Conservation (phyloP, 345 rosid genomes). For the Zanthoxylum bungeanum region DNA sequence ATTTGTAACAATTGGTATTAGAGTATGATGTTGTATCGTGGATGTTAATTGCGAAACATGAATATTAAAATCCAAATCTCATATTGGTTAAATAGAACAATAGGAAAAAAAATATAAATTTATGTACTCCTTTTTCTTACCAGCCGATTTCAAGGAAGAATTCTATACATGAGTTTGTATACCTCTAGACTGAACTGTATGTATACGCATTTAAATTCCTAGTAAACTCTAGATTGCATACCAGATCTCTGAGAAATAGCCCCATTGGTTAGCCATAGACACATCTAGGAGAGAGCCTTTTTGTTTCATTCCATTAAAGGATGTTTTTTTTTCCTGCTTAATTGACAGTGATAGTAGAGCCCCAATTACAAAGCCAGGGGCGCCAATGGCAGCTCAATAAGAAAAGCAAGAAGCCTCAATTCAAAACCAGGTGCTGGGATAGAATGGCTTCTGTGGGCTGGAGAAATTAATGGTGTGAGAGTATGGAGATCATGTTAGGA, state of each 20-base stretch:
- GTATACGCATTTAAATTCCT: too few relatives aligned
- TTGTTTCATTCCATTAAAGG: slow-evolving; percentile 9
- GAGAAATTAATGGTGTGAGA: not conserved
- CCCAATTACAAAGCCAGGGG: slow-evolving; percentile 4
- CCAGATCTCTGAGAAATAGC: not conserved
- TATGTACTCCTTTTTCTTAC: too few relatives aligned
- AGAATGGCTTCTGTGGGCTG: slow-evolving; percentile 29
- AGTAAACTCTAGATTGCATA: too few relatives aligned
- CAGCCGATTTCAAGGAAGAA: too few relatives aligned
- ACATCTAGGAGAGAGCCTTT: not conserved
- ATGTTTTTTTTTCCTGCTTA: not conserved
- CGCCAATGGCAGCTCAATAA: not conserved
- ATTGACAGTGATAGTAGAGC: not conserved
- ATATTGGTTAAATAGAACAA: too few relatives aligned
- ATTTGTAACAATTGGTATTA: too few relatives aligned
- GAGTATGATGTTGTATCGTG: too few relatives aligned
- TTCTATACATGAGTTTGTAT: too few relatives aligned
- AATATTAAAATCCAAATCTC: too few relatives aligned
- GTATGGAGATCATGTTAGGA: not conserved
- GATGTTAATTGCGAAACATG: too few relatives aligned
- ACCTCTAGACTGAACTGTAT: too few relatives aligned
- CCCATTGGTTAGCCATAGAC: not conserved
- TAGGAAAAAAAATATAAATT: too few relatives aligned
- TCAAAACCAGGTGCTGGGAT: slow-evolving; percentile 34
- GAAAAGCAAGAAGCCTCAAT: not conserved